Conservation (phyloP, 2,329 filamentous ascomycete genomes). For the Thielaviopsis euricoi region DNA sequence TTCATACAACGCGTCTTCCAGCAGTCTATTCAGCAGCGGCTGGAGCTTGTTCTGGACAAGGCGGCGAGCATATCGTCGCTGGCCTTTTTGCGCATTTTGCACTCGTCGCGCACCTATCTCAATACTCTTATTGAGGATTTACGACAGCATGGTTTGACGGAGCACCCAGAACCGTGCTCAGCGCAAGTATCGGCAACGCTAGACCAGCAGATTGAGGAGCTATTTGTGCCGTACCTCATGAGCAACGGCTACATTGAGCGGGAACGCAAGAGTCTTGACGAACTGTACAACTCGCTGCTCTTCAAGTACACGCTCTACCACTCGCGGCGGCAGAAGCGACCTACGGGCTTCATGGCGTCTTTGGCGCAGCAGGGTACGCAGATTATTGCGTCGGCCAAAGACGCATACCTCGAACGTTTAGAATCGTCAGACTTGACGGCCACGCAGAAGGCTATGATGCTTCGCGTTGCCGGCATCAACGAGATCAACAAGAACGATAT, state of each 20-base stretch:
- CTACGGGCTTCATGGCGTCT: constrained; percentile 83
- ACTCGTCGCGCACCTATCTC: constrained; percentile 82
- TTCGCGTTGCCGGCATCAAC: constrained; percentile 73
- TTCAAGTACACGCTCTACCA: constrained; percentile 98
- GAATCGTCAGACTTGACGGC: constrained; percentile 77
- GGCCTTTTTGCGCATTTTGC: constrained; percentile 77
- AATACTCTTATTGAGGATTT: constrained; percentile 77
- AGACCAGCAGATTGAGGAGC: constrained; percentile 59
- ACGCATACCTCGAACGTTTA: constrained; percentile 77
- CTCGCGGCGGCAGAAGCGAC: constrained; percentile 68
- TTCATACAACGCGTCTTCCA: constrained; percentile 95
- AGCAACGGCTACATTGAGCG: constrained; percentile 55
- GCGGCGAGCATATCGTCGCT: constrained; percentile 81
- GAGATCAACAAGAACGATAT: constrained; percentile 67
- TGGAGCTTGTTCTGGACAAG: constrained; percentile 93
- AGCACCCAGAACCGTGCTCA: constrained; percentile 83
- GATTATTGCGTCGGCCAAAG: constrained; percentile 70
- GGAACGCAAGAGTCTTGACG: constrained; percentile 54
- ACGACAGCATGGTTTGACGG: constrained; percentile 84
- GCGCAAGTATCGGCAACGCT: constrained; percentile 65
- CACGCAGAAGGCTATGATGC: constrained; percentile 79
- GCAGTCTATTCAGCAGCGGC: constrained; percentile 87
- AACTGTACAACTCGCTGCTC: constrained; percentile 74
- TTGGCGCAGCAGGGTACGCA: constrained; percentile 82
- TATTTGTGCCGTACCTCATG: constrained; percentile 56